These are phyloP conservation scores for Chaetomium olivaceum DNA, from an alignment of 2,329 filamentous ascomycete species.

Conservation along the genomic window DNA sequence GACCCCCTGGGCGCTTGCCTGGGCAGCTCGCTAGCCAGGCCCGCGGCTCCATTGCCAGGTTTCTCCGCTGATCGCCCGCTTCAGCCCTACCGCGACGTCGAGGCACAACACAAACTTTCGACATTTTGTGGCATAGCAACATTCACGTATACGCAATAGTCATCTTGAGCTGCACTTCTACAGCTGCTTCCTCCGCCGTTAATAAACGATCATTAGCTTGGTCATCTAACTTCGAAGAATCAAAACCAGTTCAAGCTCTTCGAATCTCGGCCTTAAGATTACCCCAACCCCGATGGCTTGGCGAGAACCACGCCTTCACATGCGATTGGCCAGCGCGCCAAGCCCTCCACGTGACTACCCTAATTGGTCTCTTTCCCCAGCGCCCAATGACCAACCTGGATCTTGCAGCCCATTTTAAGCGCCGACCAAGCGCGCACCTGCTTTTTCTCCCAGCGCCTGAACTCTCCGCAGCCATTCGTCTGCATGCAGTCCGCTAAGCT, in stretches of 20 bases:
- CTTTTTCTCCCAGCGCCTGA: background rate
- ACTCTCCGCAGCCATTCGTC: background rate
- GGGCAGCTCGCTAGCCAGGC: background rate
- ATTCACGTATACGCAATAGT: background rate
- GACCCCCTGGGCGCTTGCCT: constrained; percentile 25
- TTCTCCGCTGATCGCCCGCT: background rate
- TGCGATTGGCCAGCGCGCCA: background rate
- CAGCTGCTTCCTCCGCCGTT: background rate
- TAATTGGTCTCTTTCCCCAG: background rate
- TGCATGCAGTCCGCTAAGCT: background rate
- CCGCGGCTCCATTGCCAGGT: background rate
- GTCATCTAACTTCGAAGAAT: background rate
- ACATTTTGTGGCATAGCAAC: background rate
- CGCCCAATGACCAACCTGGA: constrained; percentile 4
- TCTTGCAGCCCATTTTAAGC: constrained; percentile 26
- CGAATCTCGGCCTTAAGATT: background rate
- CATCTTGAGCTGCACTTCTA: background rate
- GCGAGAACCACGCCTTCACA: background rate
- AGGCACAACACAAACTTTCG: background rate
- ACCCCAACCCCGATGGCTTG: background rate
- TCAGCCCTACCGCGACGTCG: constrained; percentile 4
- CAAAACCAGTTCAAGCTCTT: background rate
- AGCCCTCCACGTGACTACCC: constrained; percentile 19
- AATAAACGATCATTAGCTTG: background rate
- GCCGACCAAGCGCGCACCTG: constrained; percentile 32